Conservation (phyloP, 306 rosid species). For the Rosa lucieae region DNA sequence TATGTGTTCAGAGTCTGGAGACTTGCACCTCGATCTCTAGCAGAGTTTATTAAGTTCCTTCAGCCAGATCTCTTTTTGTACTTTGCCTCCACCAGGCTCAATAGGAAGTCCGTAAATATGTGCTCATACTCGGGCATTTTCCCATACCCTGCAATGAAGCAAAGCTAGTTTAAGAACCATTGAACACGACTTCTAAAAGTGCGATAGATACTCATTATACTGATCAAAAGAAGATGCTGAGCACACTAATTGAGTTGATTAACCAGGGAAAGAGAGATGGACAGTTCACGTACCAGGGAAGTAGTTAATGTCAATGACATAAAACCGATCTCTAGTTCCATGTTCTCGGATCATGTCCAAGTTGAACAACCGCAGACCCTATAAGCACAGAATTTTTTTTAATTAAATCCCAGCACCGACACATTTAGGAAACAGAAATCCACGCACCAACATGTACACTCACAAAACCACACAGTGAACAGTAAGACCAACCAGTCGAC, state of each 20-base stretch:
- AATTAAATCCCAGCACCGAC: neutral
- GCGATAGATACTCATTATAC: neutral
- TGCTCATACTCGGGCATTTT: slow-evolving; percentile 95
- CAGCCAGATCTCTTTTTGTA: slow-evolving; percentile 56
- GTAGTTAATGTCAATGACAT: slow-evolving; percentile 91
- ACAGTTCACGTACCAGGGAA: slow-evolving; percentile 65
- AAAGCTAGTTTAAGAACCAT: neutral
- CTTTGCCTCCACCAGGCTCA: slow-evolving; percentile 60
- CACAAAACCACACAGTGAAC: slow-evolving; percentile 4
- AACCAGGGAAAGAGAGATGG: neutral
- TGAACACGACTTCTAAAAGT: neutral
- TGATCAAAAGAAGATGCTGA: neutral
- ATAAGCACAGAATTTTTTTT: neutral
- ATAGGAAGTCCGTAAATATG: slow-evolving; percentile 84
- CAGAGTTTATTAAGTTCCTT: slow-evolving; percentile 15
- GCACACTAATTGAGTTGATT: neutral
- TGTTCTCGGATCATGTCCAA: slow-evolving; percentile 82
- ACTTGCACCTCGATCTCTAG: neutral
- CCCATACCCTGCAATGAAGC: slow-evolving; percentile 68
- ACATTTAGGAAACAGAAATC: neutral
- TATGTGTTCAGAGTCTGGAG: neutral
- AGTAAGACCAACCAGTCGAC: slow-evolving; percentile 53
- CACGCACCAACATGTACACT: neutral
- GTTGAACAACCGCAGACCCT: slow-evolving; percentile 91
- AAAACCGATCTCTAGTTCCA: slow-evolving; percentile 66